phyloP scores from a whole-genome alignment of 163 green algal genomes.

The Scenedesmus sp. region DNA sequence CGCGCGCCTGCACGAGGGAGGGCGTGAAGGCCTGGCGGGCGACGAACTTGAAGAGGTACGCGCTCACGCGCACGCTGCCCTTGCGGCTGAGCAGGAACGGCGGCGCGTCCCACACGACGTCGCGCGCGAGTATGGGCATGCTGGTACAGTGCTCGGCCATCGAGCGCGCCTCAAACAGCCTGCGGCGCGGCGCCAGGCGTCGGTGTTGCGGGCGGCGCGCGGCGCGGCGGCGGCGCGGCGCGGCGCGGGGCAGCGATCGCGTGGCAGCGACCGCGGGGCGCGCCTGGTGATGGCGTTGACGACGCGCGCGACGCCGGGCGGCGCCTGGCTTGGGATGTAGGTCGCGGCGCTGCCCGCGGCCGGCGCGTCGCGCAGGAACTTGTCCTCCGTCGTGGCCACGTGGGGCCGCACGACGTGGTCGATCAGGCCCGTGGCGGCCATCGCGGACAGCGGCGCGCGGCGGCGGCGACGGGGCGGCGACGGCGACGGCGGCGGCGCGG shows the following conservation, averaged over 20 bases:
- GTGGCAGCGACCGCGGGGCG: too few species aligned
- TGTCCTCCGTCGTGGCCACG: constrained; percentile 29
- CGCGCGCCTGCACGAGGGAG: constrained; percentile 25
- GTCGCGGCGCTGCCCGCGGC: too few species aligned
- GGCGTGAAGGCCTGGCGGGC: constrained; percentile 26
- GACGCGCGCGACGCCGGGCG: too few species aligned
- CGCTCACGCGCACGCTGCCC: constrained; percentile 29
- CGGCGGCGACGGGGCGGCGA: too few species aligned
- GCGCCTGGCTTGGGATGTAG: too few species aligned
- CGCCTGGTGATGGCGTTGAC: too few species aligned
- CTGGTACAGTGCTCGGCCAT: constrained; percentile 38
- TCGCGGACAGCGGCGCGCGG: background rate
- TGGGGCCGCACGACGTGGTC: constrained; percentile 37
- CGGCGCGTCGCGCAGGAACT: constrained; percentile 22
- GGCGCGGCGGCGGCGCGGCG: too few species aligned
- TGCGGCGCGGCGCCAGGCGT: too few species aligned
- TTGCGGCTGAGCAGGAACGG: constrained; percentile 24
- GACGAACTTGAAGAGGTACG: constrained; percentile 41
- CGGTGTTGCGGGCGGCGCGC: too few species aligned
- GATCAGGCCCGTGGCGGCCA: constrained; percentile 32
- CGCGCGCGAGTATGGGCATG: constrained; percentile 35
- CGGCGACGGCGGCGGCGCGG: too few species aligned
- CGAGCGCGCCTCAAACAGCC: constrained; percentile 36
- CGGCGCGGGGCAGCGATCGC: too few species aligned
- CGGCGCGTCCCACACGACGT: constrained; percentile 29